These are phyloP conservation scores for Pseudonitzschia multiseries DNA, from an alignment of 108 stramenopile genomes.

Conservation along the genomic window DNA sequence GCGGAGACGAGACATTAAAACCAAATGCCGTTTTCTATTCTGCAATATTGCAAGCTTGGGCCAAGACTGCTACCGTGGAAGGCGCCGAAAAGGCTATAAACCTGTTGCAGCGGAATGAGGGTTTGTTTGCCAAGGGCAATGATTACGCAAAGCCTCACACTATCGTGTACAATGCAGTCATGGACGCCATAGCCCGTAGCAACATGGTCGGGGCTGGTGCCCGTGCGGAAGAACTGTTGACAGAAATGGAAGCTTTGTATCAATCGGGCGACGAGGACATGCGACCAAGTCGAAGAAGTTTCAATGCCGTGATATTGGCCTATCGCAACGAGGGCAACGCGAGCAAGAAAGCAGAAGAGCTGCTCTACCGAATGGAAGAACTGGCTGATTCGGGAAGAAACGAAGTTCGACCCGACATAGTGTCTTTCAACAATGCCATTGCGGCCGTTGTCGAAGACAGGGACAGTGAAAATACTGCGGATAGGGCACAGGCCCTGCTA, in stretches of 20 bases:
- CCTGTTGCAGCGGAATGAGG: slow-evolving; percentile 20
- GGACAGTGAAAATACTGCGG: slow-evolving; percentile 12
- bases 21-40: slow-evolving; percentile 27
- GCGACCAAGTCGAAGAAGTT: slow-evolving; percentile 42
- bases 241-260: slow-evolving; percentile 42
- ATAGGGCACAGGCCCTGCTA: slow-evolving; percentile 27
- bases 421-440: slow-evolving; percentile 20
- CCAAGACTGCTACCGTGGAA: slow-evolving; percentile 21
- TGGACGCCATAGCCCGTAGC: slow-evolving; percentile 41
- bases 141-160: slow-evolving; percentile 33
- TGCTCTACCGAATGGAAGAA: slow-evolving; percentile 17
- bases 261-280: slow-evolving; percentile 36
- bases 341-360: slow-evolving; percentile 10
- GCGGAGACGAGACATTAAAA: slow-evolving; percentile 18
- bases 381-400: slow-evolving; percentile 6
- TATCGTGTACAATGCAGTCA: slow-evolving; percentile 45
- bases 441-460: slow-evolving; percentile 11
- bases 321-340: slow-evolving; percentile 11
- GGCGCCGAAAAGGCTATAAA: slow-evolving; percentile 14
- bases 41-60: slow-evolving; percentile 28
- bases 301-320: slow-evolving; percentile 46
- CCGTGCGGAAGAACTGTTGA: slow-evolving; percentile 48
- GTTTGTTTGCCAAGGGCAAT: slow-evolving; percentile 11
- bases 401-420: slow-evolving; percentile 10
- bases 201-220: slow-evolving; percentile 36